These are phyloP conservation scores for Pichia sp. DNA, from an alignment of 1,139 yeast species.

Conservation along the genomic window DNA sequence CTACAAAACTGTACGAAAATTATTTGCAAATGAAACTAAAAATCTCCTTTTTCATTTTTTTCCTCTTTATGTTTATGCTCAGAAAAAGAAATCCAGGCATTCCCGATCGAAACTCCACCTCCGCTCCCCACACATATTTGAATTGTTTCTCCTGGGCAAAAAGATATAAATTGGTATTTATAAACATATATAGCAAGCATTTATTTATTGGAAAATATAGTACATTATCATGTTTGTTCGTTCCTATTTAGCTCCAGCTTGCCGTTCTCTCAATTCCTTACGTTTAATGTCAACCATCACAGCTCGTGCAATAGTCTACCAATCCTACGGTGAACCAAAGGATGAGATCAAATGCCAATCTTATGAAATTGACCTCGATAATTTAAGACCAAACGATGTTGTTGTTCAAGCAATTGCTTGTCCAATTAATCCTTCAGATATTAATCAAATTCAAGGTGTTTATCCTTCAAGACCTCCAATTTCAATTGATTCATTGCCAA, in stretches of 20 bases:
- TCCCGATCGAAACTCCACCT: too few species aligned
- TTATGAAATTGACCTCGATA: constrained; percentile 39
- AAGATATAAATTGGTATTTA: too few species aligned
- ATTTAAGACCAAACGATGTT: constrained; percentile 38
- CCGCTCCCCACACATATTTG: too few species aligned
- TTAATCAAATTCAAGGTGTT: constrained; percentile 88
- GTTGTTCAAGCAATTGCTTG: constrained; percentile 66
- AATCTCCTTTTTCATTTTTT: too few species aligned
- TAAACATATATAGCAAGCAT: too few species aligned
- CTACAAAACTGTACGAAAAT: too few species aligned
- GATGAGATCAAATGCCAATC: constrained; percentile 49
- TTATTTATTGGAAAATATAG: too few species aligned
- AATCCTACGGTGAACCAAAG: constrained; percentile 53
- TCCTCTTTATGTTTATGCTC: too few species aligned
- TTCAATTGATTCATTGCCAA: constrained; percentile 42
- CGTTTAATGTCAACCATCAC: constrained; percentile 19
- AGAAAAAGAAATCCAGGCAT: too few species aligned
- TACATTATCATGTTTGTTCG: constrained; percentile 4
- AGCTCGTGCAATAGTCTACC: constrained; percentile 52
- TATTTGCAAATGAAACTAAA: too few species aligned
- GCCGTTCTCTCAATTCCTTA: not conserved
- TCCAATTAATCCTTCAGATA: constrained; percentile 90
- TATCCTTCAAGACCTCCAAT: constrained; percentile 78
- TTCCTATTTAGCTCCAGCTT: not conserved
- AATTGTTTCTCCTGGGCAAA: too few species aligned